These are phyloP conservation scores for Agaricales sp. DNA, from an alignment of 1,284 basidiomycete species.

Conservation along the genomic window DNA sequence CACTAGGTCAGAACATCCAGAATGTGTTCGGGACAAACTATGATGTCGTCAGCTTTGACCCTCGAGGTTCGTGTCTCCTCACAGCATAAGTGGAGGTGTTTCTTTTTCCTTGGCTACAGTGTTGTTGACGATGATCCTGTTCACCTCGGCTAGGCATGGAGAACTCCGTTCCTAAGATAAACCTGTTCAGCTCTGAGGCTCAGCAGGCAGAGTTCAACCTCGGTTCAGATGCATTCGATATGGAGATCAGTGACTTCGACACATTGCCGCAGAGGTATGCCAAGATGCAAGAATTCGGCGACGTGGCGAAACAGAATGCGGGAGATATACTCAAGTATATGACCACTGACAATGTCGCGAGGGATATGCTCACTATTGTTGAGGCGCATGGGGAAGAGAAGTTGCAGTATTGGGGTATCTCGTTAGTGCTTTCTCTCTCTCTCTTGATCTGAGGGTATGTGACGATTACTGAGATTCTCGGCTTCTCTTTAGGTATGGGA, in stretches of 20 bases:
- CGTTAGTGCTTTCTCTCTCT: neutral
- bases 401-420: conserved; percentile 2
- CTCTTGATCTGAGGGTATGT: neutral
- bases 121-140: neutral
- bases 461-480: neutral
- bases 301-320: neutral
- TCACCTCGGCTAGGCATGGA: neutral
- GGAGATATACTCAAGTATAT: neutral
- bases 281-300: conserved; percentile 1
- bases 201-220: neutral
- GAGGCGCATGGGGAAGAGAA: neutral
- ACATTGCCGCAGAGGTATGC: neutral
- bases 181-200: neutral
- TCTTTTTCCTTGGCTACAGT: too few relatives aligned
- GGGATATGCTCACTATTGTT: neutral
- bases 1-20: neutral
- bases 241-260: neutral
- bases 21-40: neutral
- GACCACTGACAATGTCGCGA: neutral
- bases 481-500: conserved; percentile 4
- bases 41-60: conserved; percentile 1
- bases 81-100: neutral
- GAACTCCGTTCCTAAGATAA: neutral
- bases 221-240: neutral
- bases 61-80: neutral